Conservation (phyloP, 2,329 filamentous ascomycete genomes). For the Chrysoporthe cubensis region DNA sequence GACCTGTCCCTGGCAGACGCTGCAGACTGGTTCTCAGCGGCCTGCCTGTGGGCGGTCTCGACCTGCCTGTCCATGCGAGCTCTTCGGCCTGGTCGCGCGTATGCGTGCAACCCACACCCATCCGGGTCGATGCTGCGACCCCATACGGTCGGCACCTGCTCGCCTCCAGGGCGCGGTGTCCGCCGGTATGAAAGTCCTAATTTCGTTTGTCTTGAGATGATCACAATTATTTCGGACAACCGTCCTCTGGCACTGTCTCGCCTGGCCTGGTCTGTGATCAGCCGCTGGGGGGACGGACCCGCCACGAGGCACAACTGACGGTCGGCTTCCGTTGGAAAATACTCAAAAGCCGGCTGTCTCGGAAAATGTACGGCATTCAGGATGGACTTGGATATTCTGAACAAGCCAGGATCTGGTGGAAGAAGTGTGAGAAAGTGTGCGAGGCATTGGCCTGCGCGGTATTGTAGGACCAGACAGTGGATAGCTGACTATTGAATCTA, state of each 20-base stretch:
- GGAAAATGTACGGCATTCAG: conserved; percentile 23
- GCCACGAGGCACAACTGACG: conserved; percentile 1
- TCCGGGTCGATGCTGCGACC: conserved; percentile 60
- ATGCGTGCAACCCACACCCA: conserved; percentile 37
- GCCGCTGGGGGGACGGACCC: conserved; percentile 20
- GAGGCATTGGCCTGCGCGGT: conserved; percentile 28
- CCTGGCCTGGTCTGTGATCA: conserved; percentile 24
- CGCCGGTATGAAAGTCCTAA: conserved; percentile 37
- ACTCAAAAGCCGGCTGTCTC: conserved; percentile 3
- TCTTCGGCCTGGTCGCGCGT: conserved; percentile 41
- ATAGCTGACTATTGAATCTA: conserved; percentile 61
- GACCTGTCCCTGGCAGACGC: neutral
- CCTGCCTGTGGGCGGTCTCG: neutral
- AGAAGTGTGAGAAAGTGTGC: conserved; percentile 25
- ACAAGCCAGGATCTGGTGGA: conserved; percentile 39
- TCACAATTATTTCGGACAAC: conserved; percentile 29
- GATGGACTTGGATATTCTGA: conserved; percentile 22
- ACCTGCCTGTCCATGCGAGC: conserved; percentile 46
- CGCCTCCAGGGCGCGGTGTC: neutral
- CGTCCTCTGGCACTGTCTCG: conserved; percentile 16
- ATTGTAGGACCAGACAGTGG: conserved; percentile 36
- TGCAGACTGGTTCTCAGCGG: conserved; percentile 27
- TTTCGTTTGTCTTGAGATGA: conserved; percentile 39
- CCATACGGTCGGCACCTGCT: conserved; percentile 40
- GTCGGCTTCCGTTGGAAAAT: neutral